These are phyloP conservation scores for Angomonas deanei DNA, from an alignment of 208 protist species.

Conservation along the genomic window DNA sequence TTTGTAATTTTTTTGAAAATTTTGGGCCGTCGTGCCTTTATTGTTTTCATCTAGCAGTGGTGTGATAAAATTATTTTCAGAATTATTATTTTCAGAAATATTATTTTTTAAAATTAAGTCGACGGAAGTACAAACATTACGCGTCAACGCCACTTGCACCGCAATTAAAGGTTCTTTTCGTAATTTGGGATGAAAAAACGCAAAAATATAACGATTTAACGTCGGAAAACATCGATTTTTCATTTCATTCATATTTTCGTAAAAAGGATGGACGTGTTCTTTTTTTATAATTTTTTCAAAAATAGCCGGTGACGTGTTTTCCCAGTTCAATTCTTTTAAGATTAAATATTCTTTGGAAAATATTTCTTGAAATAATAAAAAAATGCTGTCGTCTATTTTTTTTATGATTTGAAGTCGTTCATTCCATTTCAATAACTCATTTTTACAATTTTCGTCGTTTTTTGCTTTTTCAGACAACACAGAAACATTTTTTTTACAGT, in stretches of 20 bases:
- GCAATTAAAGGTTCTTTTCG: constrained; percentile 80
- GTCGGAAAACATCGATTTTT: constrained; percentile 63
- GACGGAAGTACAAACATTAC: constrained; percentile 50
- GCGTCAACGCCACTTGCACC: constrained; percentile 75
- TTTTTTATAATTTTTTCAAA: constrained; percentile 72
- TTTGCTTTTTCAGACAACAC: constrained; percentile 28
- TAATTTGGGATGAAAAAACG: constrained; percentile 75
- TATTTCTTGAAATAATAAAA: constrained; percentile 66
- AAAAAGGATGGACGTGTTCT: constrained; percentile 75
- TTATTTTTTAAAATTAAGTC: constrained; percentile 16
- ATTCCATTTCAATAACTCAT: constrained; percentile 33
- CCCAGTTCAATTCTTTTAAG: constrained; percentile 86
- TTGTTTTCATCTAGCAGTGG: constrained; percentile 20
- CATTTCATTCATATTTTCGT: constrained; percentile 50
- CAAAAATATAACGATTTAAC: constrained; percentile 65
- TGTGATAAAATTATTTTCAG: constrained; percentile 47
- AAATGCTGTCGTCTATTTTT: constrained; percentile 45
- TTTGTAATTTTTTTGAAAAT: background rate
- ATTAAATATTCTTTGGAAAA: constrained; percentile 76
- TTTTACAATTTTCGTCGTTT: constrained; percentile 6
- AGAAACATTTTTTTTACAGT: background rate
- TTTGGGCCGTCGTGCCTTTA: background rate
- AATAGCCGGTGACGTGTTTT: constrained; percentile 50
- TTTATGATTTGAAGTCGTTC: constrained; percentile 43
- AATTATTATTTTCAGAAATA: constrained; percentile 26